Evolutionary conservation across 2,329 filamentous ascomycete genomes (phyloP), one percentile per base, ranked within the genome.

Genomic region (Pyrenochaeta sp.): DNA sequence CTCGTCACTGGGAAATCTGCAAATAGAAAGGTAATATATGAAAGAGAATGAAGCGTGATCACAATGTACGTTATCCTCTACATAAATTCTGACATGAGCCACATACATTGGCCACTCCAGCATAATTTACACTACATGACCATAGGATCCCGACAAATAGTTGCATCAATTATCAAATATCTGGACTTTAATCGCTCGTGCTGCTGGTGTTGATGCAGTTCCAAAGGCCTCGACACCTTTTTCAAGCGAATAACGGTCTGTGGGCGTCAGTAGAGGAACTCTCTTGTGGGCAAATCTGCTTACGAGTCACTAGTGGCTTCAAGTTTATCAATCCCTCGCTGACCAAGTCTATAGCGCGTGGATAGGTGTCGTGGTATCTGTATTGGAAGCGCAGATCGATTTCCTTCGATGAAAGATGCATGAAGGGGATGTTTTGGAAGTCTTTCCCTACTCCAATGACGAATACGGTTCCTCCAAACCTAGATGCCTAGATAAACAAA

Each of bases 311-410:
- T 20, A 73, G 49, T 26, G 68, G 68, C 45, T 72, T 71, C 40
- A 73, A 35, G 39, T 73, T 59, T 32, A 74, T 67, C 31, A 73
- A 42, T 0, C 72, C 70, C 30, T 71, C 66, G 4, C 60, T 61
- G 1, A 71, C 65, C 29, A 78, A 57, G 41, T 67, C 65, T 48
- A 78, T 68, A 0, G 72, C 75, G 36, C 64, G 75, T 7, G 71
- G 68, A 44, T 72, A 74, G 2, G 68, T 73, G 41, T 74, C 65
- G 26, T 63, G 60, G 44, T 74, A 74, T 9, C 70, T 66, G 48
- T 68, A 72, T 43, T 72, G 69, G 42, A 74, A 73, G 3, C 62
- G 57, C 20, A 74, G 55, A 31, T 74, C 71, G 29, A 74, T 72
- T 50, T 73, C 69, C 3, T 60, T 59, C 36, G 66, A 62, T 5